Evolutionary conservation across 2,329 filamentous ascomycete genomes (phyloP), one percentile per base, ranked within the genome.

Genomic region (Arthroderma uncinatum): DNA sequence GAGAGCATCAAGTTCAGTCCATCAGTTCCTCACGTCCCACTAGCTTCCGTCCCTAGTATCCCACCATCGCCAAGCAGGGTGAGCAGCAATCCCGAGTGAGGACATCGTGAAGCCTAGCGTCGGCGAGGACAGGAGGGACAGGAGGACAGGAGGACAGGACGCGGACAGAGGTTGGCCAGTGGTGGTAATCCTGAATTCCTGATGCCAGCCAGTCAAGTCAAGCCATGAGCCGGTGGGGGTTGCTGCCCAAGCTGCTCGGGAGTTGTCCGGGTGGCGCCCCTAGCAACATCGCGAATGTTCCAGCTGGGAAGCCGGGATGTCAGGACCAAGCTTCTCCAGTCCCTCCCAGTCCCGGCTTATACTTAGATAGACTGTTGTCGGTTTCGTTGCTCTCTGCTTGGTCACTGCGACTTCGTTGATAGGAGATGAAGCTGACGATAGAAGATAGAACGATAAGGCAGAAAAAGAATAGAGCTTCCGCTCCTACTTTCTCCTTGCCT

Each of bases 201-300:
- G 40, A 47, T 30, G 28, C 28, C 21, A 7, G 19, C 12, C n/a
- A n/a, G 39, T 19, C 10, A 19, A 19, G 39, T 21, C 23, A n/a
- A n/a, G 39, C 39, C 37, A 14, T 42, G 40, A 6, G 8, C 40
- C 47, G 33, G 47, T 50, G 47, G 47, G 47, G 47, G 47, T 50
- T 50, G 47, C 25, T 50, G 47, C 47, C 47, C 47, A 50, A 50
- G n/a, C 12, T 50, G 47, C 25, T 50, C 47, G 47, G 47, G 47
- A 50, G 47, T 50, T 50, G 47, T 50, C 47, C 47, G 47, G 47
- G 47, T 50, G 47, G 47, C 47, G 47, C 47, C 47, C 47, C 47
- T 50, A 30, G 47, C n/a, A 33, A 33, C 23, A 50, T 50, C 47
- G 40, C 40, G 40, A 47, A 47, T 21, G 40, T 47, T 47, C 21